Evolutionary conservation across 352 stramenopile species (phyloP).

Genomic region (Plasmopara halstedii): DNA sequence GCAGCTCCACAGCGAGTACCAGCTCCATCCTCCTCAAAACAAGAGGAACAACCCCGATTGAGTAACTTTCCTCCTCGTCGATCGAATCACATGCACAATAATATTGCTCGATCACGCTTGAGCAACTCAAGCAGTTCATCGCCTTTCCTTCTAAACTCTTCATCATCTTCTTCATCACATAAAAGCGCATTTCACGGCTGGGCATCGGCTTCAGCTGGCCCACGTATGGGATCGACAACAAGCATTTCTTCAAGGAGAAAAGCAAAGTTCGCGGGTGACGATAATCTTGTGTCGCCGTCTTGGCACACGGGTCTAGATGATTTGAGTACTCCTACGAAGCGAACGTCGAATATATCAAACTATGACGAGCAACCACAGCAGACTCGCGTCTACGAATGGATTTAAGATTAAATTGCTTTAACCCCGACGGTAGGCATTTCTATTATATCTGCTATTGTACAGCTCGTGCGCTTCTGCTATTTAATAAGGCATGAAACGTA

Average conservation of each 20-base stretch:
- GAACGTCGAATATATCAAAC: slow-evolving; percentile 10
- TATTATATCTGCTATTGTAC: slow-evolving; percentile 6
- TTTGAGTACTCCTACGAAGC: slow-evolving; percentile 12
- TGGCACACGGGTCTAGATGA: slow-evolving; percentile 14
- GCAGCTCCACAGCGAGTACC: slow-evolving; percentile 20
- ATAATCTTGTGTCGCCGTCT: slow-evolving; percentile 11
- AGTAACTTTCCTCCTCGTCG: slow-evolving; percentile 24
- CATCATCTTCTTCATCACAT: slow-evolving; percentile 17
- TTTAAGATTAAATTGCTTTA: slow-evolving; percentile 23
- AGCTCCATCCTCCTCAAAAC: slow-evolving; percentile 16
- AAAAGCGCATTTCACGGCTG: slow-evolving; percentile 16
- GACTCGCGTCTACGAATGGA: slow-evolving; percentile 20
- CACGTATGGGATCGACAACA: slow-evolving; percentile 13
- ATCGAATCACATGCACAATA: slow-evolving; percentile 13
- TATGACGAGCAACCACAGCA: slow-evolving; percentile 17
- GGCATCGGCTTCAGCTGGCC: slow-evolving; percentile 24
- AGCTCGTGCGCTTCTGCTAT: slow-evolving; percentile 23
- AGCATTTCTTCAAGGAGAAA: slow-evolving; percentile 5
- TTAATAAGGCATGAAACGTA: slow-evolving; percentile 23
- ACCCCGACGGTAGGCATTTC: slow-evolving; percentile 20
- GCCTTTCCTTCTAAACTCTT: slow-evolving; percentile 18
- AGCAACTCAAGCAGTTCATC: slow-evolving; percentile 8
- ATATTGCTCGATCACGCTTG: slow-evolving; percentile 8
- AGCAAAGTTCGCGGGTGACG: slow-evolving; percentile 3
- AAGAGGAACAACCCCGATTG: slow-evolving; percentile 8